Evolutionary conservation across 2,329 filamentous ascomycete genomes (phyloP).

Genomic region (Mycogone perniciosa): DNA sequence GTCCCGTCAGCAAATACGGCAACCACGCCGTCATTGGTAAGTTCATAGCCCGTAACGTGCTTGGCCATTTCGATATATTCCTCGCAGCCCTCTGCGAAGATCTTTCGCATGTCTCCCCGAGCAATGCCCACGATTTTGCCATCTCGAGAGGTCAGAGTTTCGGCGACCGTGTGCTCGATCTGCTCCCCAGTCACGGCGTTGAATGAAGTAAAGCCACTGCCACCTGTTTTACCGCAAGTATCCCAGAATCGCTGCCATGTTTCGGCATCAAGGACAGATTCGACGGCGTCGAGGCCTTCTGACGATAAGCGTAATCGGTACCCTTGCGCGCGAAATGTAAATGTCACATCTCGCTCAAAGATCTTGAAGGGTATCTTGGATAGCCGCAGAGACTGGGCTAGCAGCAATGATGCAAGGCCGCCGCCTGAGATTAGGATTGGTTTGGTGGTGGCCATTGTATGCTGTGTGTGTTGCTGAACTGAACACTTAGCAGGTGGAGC

Average conservation of each 20-base stretch:
- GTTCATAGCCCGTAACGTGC: conserved; percentile 53
- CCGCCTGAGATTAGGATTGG: conserved; percentile 39
- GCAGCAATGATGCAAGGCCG: conserved; percentile 37
- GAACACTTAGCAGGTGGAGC: too few species aligned
- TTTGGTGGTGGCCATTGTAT: conserved; percentile 19
- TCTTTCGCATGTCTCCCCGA: conserved; percentile 54
- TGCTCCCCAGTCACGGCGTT: conserved; percentile 48
- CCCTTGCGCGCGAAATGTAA: conserved; percentile 53
- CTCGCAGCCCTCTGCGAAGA: conserved; percentile 53
- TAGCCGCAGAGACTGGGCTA: conserved; percentile 36
- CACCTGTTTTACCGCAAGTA: conserved; percentile 53
- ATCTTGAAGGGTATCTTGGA: conserved; percentile 45
- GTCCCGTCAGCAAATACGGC: conserved; percentile 55
- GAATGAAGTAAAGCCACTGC: conserved; percentile 42
- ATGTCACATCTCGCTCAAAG: conserved; percentile 48
- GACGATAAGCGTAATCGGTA: conserved; percentile 53
- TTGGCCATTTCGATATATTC: conserved; percentile 48
- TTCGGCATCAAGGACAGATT: conserved; percentile 46
- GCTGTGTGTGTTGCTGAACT: too few species aligned
- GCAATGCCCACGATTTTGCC: conserved; percentile 57
- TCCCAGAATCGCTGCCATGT: conserved; percentile 52
- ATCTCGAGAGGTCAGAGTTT: conserved; percentile 42
- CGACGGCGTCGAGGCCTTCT: conserved; percentile 54
- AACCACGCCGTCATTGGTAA: conserved; percentile 46
- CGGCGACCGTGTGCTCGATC: conserved; percentile 22